Conservation (phyloP, 495 filamentous ascomycete species). For the Hyaloscypha finlandica region DNA sequence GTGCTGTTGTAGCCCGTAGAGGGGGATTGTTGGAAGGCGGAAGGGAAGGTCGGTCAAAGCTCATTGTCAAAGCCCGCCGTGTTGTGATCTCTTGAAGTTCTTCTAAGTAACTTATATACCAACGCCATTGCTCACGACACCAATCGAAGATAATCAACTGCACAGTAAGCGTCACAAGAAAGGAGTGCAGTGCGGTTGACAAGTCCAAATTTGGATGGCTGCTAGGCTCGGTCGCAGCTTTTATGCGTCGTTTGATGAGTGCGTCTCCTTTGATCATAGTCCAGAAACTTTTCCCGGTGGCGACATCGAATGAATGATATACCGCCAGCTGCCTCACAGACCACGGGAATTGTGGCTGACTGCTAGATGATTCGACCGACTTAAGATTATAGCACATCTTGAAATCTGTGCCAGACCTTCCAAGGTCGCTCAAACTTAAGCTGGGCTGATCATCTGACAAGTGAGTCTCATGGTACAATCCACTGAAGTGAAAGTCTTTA, state of each 20-base stretch:
- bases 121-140: conserved; percentile 49
- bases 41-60: conserved; percentile 34
- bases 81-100: conserved; percentile 34
- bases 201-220: conserved; percentile 25
- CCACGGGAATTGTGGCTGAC: conserved; percentile 39
- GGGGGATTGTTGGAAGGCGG: conserved; percentile 23
- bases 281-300: conserved; percentile 39
- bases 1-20: conserved; percentile 4
- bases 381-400: conserved; percentile 47
- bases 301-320: conserved; percentile 48
- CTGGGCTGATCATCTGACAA: conserved; percentile 32
- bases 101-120: conserved; percentile 48
- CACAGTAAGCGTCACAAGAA: conserved; percentile 38
- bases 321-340: conserved; percentile 43
- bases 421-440: conserved; percentile 38
- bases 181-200: conserved; percentile 28
- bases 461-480: conserved; percentile 12
- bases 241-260: conserved; percentile 40
- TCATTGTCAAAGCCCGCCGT: conserved; percentile 33
- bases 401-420: conserved; percentile 42
- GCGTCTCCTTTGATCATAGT: conserved; percentile 46
- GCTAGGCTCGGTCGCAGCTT: conserved; percentile 23
- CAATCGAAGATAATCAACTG: conserved; percentile 48
- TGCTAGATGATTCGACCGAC: conserved; percentile 40
- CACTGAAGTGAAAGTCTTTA: conserved; percentile 33